Evolutionary conservation across 805 yeast genomes (phyloP), one percentile per base, ranked within the genome.

Genomic region (Starmera dryadoides): DNA sequence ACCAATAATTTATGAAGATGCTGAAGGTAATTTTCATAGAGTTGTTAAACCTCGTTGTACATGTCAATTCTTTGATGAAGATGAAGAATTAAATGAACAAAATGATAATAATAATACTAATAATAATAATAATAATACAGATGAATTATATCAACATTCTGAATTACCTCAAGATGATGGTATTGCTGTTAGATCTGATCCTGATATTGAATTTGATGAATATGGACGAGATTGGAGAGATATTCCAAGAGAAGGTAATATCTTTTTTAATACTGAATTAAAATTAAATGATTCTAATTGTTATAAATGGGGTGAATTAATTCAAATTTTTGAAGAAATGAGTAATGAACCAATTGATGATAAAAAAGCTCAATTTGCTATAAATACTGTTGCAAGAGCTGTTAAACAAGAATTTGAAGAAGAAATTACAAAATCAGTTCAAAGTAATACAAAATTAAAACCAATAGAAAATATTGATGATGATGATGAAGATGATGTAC

Each of bases 201-300:
- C 49, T 18, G 37, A 37, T 6, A 59, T 74, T 30, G 77, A 74
- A 36, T 72, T 75, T 53, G 86, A 79, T 53, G 70, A 73, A 21
- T 55, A 66, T 34, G 86, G 86, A 0, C 63, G 75, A 28, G 88
- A 82, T 58, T 80, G 88, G 86, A 62, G 87, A 48, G 88, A 81
- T 55, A 65, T 79, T 11, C 82, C 85, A 3, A 61, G 87, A 36
- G 85, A 77, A 3, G 64, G 63, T 1, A 82, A 82, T 51, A 56
- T 60, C 11, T 57, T 60, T 29, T 61, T 52, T 46, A 55, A 51
- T 30, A 36, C 55, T 2, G 38, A 42, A 2, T 43, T 49, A 5
- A 26, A 23, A 22, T 34, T 53, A 14, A 38, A 43, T 34, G 45
- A 43, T 12, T 14, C 38, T 2, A 41, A 40, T 11, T 44, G 52